Conservation (phyloP, 2,329 filamentous ascomycete genomes). For the Ascochyta pisi region DNA sequence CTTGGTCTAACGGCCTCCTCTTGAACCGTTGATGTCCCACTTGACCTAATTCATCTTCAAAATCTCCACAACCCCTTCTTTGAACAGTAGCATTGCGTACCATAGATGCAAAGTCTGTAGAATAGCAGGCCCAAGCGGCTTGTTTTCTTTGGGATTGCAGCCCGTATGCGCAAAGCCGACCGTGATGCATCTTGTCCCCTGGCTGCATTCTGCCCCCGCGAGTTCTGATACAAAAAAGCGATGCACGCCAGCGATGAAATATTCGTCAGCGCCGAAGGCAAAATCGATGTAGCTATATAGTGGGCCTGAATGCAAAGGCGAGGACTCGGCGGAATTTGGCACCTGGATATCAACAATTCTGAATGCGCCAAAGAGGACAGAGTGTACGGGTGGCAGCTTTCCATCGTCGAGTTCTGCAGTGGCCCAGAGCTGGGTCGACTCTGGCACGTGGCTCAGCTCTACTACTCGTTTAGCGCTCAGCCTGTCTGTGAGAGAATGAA, state of each 20-base stretch:
- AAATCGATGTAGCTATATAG: slow-evolving; percentile 1
- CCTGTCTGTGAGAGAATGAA: no score
- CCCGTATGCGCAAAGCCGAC: neutral
- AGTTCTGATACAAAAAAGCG: slow-evolving; percentile 12
- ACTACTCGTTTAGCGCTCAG: no score
- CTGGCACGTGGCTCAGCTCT: no score
- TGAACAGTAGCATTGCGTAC: slow-evolving; percentile 8
- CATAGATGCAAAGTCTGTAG: slow-evolving; percentile 8
- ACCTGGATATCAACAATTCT: no score
- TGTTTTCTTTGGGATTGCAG: slow-evolving; percentile 15
- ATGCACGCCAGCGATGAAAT: slow-evolving; percentile 13
- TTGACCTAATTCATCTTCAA: neutral
- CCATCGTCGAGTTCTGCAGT: no score
- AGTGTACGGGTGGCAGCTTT: no score
- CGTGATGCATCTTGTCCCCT: neutral
- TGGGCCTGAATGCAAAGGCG: no score
- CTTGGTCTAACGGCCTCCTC: no score
- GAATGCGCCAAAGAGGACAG: no score
- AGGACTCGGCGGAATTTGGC: no score
- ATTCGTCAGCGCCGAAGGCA: slow-evolving; percentile 7
- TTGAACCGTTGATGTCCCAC: no score
- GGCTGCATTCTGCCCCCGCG: neutral
- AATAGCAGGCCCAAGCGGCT: neutral
- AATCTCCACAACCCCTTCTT: neutral
- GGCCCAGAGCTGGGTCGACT: no score